A percentile compares a stretch with the other conserved stretches of the same genome.
phyloP scores from a whole-genome alignment of 73 alveolate genomes.

The Effrenium voratum region DNA sequence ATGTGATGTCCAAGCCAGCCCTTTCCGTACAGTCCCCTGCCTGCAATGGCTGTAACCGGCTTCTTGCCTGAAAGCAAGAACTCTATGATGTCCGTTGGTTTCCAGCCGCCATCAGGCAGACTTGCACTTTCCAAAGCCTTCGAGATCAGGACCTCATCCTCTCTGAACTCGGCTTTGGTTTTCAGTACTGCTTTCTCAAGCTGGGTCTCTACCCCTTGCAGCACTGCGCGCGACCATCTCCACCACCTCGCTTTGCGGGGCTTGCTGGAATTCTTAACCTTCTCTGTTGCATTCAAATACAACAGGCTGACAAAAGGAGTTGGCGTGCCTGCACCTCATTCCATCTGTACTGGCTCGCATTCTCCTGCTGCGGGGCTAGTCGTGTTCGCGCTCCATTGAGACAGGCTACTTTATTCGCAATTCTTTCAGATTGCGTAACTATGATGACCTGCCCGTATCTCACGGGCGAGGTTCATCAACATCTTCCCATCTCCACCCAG shows the following conservation, averaged over 20 bases:
- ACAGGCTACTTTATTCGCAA: background rate
- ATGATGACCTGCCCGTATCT: conserved; percentile 8
- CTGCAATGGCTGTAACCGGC: too few species aligned
- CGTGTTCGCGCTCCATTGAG: conserved; percentile 67
- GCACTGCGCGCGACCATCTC: background rate
- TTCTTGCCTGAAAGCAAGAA: background rate
- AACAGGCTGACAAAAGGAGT: conserved; percentile 28
- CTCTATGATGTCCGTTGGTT: background rate
- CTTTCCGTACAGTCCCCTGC: too few species aligned
- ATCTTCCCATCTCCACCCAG: conserved; percentile 17
- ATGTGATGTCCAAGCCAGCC: conserved; percentile 46
- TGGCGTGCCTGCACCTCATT: conserved; percentile 29
- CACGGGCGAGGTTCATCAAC: conserved; percentile 50
- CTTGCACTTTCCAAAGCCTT: background rate
- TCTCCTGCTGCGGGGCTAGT: conserved; percentile 25
- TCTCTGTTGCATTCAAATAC: background rate
- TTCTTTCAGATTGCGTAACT: conserved; percentile 20
- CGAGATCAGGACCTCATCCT: conserved; percentile 8
- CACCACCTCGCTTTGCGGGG: conserved; percentile 32
- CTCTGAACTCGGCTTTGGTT: background rate
- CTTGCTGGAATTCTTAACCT: background rate
- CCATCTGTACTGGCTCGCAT: conserved; percentile 26
- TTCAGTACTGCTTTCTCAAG: background rate
- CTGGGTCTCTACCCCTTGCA: background rate
- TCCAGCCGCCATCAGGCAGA: background rate